Conservation (phyloP, 768 basidiomycete species). For the Xerocomellus intermedius region DNA sequence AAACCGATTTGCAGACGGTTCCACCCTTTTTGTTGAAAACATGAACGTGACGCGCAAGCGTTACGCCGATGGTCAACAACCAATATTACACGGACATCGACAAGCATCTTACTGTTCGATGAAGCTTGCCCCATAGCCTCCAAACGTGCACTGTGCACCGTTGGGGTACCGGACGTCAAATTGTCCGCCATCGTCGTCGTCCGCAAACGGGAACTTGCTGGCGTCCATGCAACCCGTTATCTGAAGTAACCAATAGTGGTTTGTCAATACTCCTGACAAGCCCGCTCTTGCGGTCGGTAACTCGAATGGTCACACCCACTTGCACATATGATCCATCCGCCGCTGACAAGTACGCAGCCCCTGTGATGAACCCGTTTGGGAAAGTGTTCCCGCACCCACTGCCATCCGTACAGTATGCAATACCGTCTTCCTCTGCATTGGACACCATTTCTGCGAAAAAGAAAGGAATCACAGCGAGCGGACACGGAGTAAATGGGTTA, state of each 20-base stretch:
- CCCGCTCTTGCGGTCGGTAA: background rate
- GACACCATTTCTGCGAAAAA: slow-evolving; percentile 35
- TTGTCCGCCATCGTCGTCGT: slow-evolving; percentile 46
- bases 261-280: background rate
- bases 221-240: slow-evolving; percentile 40
- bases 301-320: slow-evolving; percentile 17
- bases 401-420: slow-evolving; percentile 36
- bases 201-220: slow-evolving; percentile 31
- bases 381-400: slow-evolving; percentile 31
- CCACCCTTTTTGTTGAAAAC: slow-evolving; percentile 35
- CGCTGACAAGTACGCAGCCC: slow-evolving; percentile 33
- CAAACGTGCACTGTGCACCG: slow-evolving; percentile 52
- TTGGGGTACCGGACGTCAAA: slow-evolving; percentile 51
- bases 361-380: slow-evolving; percentile 38
- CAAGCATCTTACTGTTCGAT: slow-evolving; percentile 42
- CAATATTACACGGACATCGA: background rate
- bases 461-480: background rate
- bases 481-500: background rate
- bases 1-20: slow-evolving; percentile 45
- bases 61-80: background rate
- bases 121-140: slow-evolving; percentile 51
- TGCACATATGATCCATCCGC: slow-evolving; percentile 41
- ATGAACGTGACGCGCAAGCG: background rate
- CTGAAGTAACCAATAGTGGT: slow-evolving; percentile 15
- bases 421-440: slow-evolving; percentile 37